Conservation (phyloP, 108 stramenopile species). For the Pseudonitzschia multistriata region DNA sequence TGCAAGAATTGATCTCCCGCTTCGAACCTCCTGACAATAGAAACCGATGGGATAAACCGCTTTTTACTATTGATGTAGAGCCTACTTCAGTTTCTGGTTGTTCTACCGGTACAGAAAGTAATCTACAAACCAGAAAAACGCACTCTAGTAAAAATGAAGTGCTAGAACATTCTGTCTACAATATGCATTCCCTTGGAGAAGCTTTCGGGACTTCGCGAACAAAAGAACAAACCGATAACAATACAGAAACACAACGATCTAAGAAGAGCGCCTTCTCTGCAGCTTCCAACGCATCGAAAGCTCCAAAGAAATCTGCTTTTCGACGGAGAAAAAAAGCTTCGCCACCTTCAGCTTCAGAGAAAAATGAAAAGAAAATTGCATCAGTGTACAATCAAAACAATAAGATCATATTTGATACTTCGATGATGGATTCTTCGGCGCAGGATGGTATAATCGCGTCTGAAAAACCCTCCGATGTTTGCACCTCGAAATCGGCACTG, state of each 20-base stretch:
- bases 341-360: not conserved
- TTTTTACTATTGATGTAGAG: slow-evolving; percentile 67
- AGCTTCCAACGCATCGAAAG: slow-evolving; percentile 9
- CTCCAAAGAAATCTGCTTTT: slow-evolving; percentile 22
- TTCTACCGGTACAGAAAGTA: slow-evolving; percentile 30
- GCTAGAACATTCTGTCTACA: slow-evolving; percentile 50
- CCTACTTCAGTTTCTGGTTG: slow-evolving; percentile 8
- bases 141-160: slow-evolving; percentile 28
- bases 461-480: not conserved
- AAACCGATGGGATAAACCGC: slow-evolving; percentile 89
- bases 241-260: slow-evolving; percentile 5
- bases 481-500: not conserved
- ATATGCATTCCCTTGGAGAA: slow-evolving; percentile 65
- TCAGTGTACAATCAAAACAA: not conserved
- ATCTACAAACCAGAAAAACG: slow-evolving; percentile 26
- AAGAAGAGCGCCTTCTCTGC: not conserved
- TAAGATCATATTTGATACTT: slow-evolving; percentile 1
- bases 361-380: not conserved
- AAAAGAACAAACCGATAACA: slow-evolving; percentile 2
- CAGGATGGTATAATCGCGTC: not conserved
- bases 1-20: slow-evolving; percentile 71
- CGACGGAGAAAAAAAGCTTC: slow-evolving; percentile 3
- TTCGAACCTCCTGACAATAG: slow-evolving; percentile 85
- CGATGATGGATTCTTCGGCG: not conserved
- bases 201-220: slow-evolving; percentile 7